Evolutionary conservation across 2,329 filamentous ascomycete genomes (phyloP), one percentile per base, ranked within the genome.

Genomic region (Periglandula ipomoeae): DNA sequence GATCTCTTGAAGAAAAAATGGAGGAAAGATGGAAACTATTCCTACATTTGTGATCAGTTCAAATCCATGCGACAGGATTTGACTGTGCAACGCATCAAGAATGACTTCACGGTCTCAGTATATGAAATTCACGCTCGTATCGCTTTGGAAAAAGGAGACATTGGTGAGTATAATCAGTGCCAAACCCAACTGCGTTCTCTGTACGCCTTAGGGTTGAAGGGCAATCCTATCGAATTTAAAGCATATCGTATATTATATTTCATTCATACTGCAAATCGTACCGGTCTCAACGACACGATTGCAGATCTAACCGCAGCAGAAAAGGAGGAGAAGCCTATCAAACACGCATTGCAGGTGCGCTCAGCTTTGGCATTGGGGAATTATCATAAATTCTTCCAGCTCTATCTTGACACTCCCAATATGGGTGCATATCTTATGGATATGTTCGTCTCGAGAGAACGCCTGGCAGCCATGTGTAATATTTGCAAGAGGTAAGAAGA

Each of bases 121-220:
- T 98, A 98, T 70, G 93, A 98, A 72, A 94, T 91, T 53, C 93
- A 98, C 71, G 93, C 91, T 55, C 85, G 93, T 52, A 97, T 98
- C 70, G 93, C 93, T 58, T 76, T 98, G 69, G 91, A 98, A 71
- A 96, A 94, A 79, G 89, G 87, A 71, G 93, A 98, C 76, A 81
- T 97, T 75, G 91, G 93, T 98, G 93, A 98, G 93, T 98, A 98
- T 93, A 98, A 98, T 75, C 93, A 98, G 79, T 98, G 93, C 71
- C 93, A 98, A 75, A 97, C 93, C 62, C 93, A 98, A 73, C 77
- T 98, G 65, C 88, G 89, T 69, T 89, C 86, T 56, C 75, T 98
- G 61, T 97, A 98, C 71, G 81, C 81, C 67, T 81, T 88, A 72
- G 86, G 87, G 58, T 74, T 95, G 65, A 88, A 88, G 64, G 93